phyloP scores from a whole-genome alignment of 768 basidiomycete species.

The Tylopilus vinaceipallidus region DNA sequence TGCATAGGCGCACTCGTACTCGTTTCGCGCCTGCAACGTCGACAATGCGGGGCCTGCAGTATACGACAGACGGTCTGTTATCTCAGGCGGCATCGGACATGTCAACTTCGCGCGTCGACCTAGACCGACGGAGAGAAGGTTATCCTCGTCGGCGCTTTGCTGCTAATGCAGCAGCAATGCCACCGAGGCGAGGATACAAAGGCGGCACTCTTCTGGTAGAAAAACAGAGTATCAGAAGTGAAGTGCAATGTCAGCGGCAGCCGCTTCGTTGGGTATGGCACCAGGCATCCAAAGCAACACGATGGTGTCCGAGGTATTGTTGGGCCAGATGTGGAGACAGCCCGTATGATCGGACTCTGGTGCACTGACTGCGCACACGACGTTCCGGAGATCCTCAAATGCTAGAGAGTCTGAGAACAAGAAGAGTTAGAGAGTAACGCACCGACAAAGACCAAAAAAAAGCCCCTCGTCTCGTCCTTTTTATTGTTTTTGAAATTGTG shows the following conservation, averaged over 20 bases:
- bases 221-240: slow-evolving; percentile 49
- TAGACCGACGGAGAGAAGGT: slow-evolving; percentile 10
- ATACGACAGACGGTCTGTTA: slow-evolving; percentile 30
- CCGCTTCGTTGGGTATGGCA: slow-evolving; percentile 25
- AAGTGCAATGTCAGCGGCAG: slow-evolving; percentile 43
- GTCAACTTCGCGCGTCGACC: slow-evolving; percentile 17
- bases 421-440: neutral
- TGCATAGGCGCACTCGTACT: slow-evolving; percentile 29
- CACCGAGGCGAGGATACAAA: slow-evolving; percentile 20
- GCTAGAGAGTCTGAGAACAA: neutral
- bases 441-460: slow-evolving; percentile 26
- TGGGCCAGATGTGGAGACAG: slow-evolving; percentile 38
- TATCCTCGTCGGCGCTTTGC: slow-evolving; percentile 14
- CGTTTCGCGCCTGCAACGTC: slow-evolving; percentile 22
- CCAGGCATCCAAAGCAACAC: slow-evolving; percentile 41
- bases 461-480: slow-evolving; percentile 15
- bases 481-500: slow-evolving; percentile 24
- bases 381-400: slow-evolving; percentile 46
- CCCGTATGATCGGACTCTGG: slow-evolving; percentile 42
- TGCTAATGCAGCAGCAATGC: slow-evolving; percentile 12
- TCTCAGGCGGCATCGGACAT: slow-evolving; percentile 22
- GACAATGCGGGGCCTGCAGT: slow-evolving; percentile 24
- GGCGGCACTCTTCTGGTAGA: slow-evolving; percentile 33
- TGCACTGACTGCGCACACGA: slow-evolving; percentile 41
- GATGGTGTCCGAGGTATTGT: slow-evolving; percentile 36